A percentile compares a stretch with the other conserved stretches of the same genome.
Conservation (phyloP, 2,329 filamentous ascomycete species). For the Sordariomycetes sp. region DNA sequence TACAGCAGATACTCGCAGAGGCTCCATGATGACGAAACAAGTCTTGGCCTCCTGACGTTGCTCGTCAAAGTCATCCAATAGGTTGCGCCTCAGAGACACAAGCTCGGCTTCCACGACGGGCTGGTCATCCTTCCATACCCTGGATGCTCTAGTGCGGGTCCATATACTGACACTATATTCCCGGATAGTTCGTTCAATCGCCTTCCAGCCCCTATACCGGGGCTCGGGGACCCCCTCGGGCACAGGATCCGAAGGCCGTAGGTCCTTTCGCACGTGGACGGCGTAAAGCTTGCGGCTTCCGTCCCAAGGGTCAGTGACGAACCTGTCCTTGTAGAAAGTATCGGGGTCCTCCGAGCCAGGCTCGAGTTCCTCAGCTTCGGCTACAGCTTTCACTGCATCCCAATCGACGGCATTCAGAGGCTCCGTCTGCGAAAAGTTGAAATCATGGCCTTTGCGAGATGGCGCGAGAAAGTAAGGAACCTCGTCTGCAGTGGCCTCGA, state of each 20-base stretch:
- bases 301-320: conserved; percentile 46
- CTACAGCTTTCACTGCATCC: conserved; percentile 35
- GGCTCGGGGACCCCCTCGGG: conserved; percentile 42
- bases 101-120: conserved; percentile 70
- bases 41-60: conserved; percentile 27
- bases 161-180: conserved; percentile 77
- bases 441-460: conserved; percentile 15
- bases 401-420: conserved; percentile 45
- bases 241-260: conserved; percentile 55
- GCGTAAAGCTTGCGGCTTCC: conserved; percentile 54
- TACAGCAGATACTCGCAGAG: conserved; percentile 66
- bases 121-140: conserved; percentile 54
- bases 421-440: neutral
- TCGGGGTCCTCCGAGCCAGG: conserved; percentile 31
- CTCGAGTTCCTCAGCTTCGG: conserved; percentile 14
- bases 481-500: conserved; percentile 48
- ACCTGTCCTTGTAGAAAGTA: conserved; percentile 40
- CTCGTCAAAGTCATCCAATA: conserved; percentile 58
- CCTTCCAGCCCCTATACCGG: conserved; percentile 29
- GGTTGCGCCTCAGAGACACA: conserved; percentile 69
- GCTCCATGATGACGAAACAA: conserved; percentile 67
- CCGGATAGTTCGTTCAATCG: conserved; percentile 51
- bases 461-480: conserved; percentile 83
- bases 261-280: conserved; percentile 38
- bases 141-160: conserved; percentile 41